Conservation (phyloP, 768 basidiomycete species). For the Tricholoma sp. region DNA sequence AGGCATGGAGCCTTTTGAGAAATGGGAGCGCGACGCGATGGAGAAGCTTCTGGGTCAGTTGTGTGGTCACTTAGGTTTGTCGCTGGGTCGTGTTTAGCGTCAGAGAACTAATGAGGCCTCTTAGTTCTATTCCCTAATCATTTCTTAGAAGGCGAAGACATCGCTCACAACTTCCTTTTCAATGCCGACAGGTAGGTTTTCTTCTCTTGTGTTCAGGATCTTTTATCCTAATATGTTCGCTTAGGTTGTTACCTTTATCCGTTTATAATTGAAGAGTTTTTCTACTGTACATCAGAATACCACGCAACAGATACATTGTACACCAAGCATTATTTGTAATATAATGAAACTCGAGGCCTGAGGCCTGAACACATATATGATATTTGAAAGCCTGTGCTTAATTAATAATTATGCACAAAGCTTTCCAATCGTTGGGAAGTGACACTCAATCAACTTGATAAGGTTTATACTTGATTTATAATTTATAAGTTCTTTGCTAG, state of each 20-base stretch:
- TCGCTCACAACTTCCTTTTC: slow-evolving; percentile 90
- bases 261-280: slow-evolving; percentile 46
- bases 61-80: slow-evolving; percentile 82
- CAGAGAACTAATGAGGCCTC: slow-evolving; percentile 1
- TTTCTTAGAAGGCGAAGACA: slow-evolving; percentile 92
- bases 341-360: background rate
- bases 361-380: no score
- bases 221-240: background rate
- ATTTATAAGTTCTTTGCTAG: slow-evolving; percentile 7
- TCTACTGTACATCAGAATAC: background rate
- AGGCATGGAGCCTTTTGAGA: slow-evolving; percentile 69
- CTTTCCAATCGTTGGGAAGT: no score
- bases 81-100: background rate
- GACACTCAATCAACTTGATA: no score
- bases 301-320: background rate
- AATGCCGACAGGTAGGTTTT: slow-evolving; percentile 68
- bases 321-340: background rate
- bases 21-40: slow-evolving; percentile 87
- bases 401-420: no score
- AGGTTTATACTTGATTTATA: no score
- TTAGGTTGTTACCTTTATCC: slow-evolving; percentile 63
- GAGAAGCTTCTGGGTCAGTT: slow-evolving; percentile 71
- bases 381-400: no score
- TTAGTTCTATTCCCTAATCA: slow-evolving; percentile 78
- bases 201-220: slow-evolving; percentile 5